phyloP scores from a whole-genome alignment of 257 asterid species.

The Solanum sejunctum region DNA sequence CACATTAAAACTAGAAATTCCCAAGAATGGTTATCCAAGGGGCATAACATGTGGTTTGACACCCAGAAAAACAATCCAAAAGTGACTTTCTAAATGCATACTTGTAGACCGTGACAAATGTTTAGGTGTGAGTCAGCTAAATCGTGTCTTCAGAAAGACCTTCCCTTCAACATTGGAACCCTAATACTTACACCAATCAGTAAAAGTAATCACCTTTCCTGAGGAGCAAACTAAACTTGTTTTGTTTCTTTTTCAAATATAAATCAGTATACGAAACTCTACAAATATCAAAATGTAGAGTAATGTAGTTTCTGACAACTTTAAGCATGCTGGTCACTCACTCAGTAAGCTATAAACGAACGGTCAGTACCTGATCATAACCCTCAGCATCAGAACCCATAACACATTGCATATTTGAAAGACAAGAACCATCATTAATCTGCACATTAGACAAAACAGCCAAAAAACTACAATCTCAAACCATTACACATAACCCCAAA shows the following conservation, averaged over 20 bases:
- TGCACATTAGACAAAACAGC: constrained; percentile 12
- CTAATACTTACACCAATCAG: not conserved
- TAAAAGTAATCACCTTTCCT: not conserved
- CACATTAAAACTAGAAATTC: not conserved
- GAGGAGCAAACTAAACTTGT: not conserved
- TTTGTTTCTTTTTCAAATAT: not conserved
- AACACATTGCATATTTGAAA: constrained; percentile 94
- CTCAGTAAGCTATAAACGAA: not conserved
- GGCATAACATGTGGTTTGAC: not conserved
- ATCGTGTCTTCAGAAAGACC: not conserved
- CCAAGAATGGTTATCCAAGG: not conserved
- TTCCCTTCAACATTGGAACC: not conserved
- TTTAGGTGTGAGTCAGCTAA: not conserved
- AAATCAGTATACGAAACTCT: not conserved
- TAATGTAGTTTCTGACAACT: not conserved
- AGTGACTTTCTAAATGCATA: not conserved
- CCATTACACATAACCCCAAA: not conserved
- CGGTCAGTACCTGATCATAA: constrained; percentile 62
- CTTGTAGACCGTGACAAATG: not conserved
- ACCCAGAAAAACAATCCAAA: not conserved
- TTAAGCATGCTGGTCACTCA: not conserved
- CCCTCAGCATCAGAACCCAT: constrained; percentile 75
- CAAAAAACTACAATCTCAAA: not conserved
- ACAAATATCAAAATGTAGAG: not conserved
- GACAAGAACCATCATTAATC: constrained; percentile 98